A percentile compares a stretch with the other conserved stretches of the same genome.
Evolutionary conservation across 495 filamentous ascomycete species (phyloP).

Genomic region (Penicillium dipodomyicola): DNA sequence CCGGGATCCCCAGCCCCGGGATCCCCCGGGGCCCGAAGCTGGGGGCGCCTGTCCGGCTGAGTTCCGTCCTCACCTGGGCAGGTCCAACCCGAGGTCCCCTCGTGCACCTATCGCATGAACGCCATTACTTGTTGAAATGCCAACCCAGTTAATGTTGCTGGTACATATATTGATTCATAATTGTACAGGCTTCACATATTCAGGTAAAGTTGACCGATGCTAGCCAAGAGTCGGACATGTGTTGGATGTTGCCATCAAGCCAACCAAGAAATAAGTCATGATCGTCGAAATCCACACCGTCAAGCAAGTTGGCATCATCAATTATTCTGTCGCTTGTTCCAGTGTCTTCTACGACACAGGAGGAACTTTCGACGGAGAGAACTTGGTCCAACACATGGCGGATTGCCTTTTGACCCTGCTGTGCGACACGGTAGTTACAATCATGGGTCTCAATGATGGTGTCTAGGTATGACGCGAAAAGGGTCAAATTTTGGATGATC

Average conservation of each 20-base stretch:
- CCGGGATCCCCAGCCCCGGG: no score
- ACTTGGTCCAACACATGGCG: slow-evolving; percentile 30
- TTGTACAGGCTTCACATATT: neutral
- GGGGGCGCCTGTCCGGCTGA: no score
- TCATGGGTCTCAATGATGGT: slow-evolving; percentile 21
- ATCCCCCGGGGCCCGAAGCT: no score
- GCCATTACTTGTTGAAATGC: neutral
- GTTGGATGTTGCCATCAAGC: slow-evolving; percentile 14
- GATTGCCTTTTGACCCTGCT: slow-evolving; percentile 23
- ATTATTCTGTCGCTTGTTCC: neutral
- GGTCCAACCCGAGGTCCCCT: neutral
- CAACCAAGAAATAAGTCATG: slow-evolving; percentile 14
- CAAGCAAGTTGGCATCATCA: slow-evolving; percentile 4
- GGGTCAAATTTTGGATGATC: slow-evolving; percentile 58
- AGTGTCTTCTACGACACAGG: neutral
- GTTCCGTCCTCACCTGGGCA: no score
- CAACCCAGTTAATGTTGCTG: neutral
- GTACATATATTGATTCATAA: neutral
- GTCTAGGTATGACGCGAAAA: slow-evolving; percentile 40
- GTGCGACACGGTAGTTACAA: slow-evolving; percentile 23
- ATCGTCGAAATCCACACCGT: slow-evolving; percentile 17
- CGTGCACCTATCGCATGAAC: neutral
- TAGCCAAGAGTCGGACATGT: slow-evolving; percentile 13
- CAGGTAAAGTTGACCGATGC: slow-evolving; percentile 19
- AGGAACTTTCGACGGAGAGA: slow-evolving; percentile 13